Evolutionary conservation across 257 asterid genomes (phyloP).

Genomic region (Thymus mandschuricus): DNA sequence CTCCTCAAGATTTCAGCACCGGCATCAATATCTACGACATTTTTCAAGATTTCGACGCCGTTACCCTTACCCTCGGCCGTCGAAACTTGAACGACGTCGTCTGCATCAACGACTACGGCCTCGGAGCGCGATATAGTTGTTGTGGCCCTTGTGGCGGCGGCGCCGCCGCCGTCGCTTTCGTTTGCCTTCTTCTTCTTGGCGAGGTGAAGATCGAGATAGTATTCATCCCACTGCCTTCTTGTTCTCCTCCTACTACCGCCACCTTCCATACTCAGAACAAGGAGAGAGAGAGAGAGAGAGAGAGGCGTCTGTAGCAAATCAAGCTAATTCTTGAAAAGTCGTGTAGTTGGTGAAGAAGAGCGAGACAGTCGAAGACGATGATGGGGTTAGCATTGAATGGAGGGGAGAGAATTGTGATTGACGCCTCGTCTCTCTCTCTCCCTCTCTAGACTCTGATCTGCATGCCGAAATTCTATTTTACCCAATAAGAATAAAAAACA

Average conservation of each 20-base stretch:
- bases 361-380: too few relatives aligned
- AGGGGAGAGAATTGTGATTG: too few relatives aligned
- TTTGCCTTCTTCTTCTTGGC: conserved; percentile 1
- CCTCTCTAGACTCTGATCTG: too few relatives aligned
- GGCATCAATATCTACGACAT: neutral
- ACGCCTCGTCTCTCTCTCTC: too few relatives aligned
- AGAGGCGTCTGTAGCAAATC: too few relatives aligned
- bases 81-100: neutral
- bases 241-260: conserved; percentile 31
- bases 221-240: conserved; percentile 31
- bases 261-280: neutral
- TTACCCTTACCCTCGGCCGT: neutral
- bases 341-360: too few relatives aligned
- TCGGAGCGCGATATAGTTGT: neutral
- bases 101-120: neutral
- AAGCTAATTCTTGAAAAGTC: too few relatives aligned
- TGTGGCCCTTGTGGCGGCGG: neutral
- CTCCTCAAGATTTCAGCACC: neutral
- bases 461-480: too few relatives aligned
- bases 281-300: neutral
- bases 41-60: neutral
- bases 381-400: neutral
- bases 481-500: too few relatives aligned
- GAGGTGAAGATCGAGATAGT: neutral
- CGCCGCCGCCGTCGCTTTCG: neutral